Conservation (phyloP, 176 grass and related monocot species). For the Oryza australiensis region DNA sequence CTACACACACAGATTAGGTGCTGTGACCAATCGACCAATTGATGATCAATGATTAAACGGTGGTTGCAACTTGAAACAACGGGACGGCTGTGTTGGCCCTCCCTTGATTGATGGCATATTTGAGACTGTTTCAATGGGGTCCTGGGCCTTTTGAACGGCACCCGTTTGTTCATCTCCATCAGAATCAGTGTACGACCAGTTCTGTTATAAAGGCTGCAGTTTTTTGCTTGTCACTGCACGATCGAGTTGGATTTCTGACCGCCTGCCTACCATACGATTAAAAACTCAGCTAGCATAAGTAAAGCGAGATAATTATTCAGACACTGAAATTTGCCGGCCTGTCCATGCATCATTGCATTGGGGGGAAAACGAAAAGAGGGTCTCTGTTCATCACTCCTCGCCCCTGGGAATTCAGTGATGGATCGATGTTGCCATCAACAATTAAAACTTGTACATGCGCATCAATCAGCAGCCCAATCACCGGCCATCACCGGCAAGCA, state of each 20-base stretch:
- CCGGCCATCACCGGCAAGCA: background rate
- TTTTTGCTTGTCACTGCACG: background rate
- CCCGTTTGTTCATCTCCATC: background rate
- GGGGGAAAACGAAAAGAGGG: background rate
- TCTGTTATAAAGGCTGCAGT: background rate
- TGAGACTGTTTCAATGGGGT: background rate
- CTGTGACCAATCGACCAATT: background rate
- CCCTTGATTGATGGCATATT: background rate
- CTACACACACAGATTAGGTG: background rate
- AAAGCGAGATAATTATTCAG: background rate
- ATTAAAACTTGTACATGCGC: background rate
- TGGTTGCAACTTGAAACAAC: slow-evolving; percentile 1
- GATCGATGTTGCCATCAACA: background rate
- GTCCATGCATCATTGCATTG: background rate
- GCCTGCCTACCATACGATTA: background rate
- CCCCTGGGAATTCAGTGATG: background rate
- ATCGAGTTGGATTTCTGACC: background rate
- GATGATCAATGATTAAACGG: slow-evolving; percentile 27
- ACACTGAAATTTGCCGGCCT: background rate
- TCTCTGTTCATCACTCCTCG: background rate
- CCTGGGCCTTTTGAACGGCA: too few species aligned
- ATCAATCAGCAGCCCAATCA: slow-evolving; percentile 14
- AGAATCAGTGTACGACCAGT: background rate
- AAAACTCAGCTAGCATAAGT: background rate
- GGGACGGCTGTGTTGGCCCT: too few species aligned